These are phyloP conservation scores for Inga oerstediana DNA, from an alignment of 306 rosid species.

Conservation along the genomic window DNA sequence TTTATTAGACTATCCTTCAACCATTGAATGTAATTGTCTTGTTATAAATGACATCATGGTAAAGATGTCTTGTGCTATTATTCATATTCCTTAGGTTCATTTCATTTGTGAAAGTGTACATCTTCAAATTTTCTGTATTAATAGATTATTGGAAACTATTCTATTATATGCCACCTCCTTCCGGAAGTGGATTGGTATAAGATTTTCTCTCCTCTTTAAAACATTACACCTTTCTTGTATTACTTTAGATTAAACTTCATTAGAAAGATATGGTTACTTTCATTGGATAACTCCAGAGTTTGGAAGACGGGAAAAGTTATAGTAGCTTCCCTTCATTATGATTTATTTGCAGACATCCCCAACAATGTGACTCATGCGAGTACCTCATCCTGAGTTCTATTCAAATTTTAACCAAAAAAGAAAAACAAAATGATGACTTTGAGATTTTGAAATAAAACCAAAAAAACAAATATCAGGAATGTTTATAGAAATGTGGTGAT, in stretches of 20 bases:
- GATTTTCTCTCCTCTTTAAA: background rate
- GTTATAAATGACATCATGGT: background rate
- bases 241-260: background rate
- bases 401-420: background rate
- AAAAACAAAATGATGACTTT: background rate
- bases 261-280: background rate
- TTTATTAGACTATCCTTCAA: background rate
- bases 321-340: background rate
- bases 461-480: too few relatives aligned
- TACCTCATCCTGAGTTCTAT: background rate
- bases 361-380: background rate
- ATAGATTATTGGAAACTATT: background rate
- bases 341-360: background rate
- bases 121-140: background rate
- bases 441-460: too few relatives aligned
- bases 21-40: slow-evolving; percentile 7
- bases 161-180: background rate
- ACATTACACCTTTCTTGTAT: background rate
- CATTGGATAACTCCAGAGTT: background rate
- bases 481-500: too few relatives aligned
- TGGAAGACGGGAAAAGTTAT: background rate
- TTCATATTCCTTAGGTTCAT: background rate
- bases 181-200: background rate
- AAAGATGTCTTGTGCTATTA: background rate
- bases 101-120: slow-evolving; percentile 22